phyloP scores from a whole-genome alignment of 805 yeast species.

The Teunomyces cretensis region DNA sequence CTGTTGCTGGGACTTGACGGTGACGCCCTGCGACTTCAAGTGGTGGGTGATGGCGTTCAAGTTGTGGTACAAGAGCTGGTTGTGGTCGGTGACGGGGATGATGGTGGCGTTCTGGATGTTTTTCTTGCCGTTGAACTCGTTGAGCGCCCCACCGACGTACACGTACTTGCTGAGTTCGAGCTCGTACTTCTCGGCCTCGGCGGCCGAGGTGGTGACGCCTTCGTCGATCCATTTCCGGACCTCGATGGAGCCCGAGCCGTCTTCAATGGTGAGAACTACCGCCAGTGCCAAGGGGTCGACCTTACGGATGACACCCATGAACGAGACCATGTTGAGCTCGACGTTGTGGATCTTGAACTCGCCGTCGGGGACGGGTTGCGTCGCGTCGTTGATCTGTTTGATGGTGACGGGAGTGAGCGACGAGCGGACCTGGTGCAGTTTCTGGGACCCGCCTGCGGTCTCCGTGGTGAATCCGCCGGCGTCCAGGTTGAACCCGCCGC shows the following conservation, averaged over 20 bases:
- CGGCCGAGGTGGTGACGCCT: constrained; percentile 29
- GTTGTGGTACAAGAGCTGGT: constrained; percentile 67
- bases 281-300: constrained; percentile 59
- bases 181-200: constrained; percentile 30
- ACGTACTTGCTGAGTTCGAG: constrained; percentile 56
- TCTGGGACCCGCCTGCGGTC: constrained; percentile 18
- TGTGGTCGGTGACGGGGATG: constrained; percentile 57
- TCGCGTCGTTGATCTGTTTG: constrained; percentile 64
- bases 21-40: constrained; percentile 53
- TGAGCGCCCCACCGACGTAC: constrained; percentile 47
- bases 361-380: constrained; percentile 65
- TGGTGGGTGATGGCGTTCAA: constrained; percentile 58
- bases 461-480: constrained; percentile 21
- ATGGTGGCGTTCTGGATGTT: constrained; percentile 64
- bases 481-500: constrained; percentile 24
- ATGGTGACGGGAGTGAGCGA: constrained; percentile 64
- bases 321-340: constrained; percentile 59
- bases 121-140: constrained; percentile 62
- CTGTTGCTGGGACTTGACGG: constrained; percentile 14
- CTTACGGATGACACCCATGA: constrained; percentile 71
- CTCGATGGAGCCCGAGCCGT: constrained; percentile 64
- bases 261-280: constrained; percentile 62
- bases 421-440: constrained; percentile 20
- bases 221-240: constrained; percentile 60
- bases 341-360: constrained; percentile 60